Conservation (phyloP, 129 eudicot species). For the Apium graveolens region DNA sequence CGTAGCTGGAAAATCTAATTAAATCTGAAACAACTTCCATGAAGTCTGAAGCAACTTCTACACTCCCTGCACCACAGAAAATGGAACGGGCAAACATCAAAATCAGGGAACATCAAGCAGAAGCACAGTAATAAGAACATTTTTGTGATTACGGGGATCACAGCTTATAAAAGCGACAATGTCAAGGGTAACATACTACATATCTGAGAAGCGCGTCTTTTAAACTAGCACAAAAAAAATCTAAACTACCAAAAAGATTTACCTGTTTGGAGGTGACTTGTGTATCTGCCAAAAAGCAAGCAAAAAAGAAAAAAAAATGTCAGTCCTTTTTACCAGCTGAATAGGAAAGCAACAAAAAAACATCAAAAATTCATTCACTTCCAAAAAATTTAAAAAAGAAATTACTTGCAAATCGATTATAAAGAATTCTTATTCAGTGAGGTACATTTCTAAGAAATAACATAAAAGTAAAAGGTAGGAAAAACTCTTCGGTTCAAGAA, state of each 20-base stretch:
- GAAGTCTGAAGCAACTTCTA: not conserved
- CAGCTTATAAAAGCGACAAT: not conserved
- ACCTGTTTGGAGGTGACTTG: constrained; percentile 1
- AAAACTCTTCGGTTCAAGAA: not conserved
- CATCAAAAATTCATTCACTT: not conserved
- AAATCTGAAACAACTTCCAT: not conserved
- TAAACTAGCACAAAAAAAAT: not conserved
- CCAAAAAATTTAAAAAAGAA: not conserved
- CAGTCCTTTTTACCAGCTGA: not conserved
- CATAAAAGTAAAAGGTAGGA: not conserved
- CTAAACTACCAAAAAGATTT: not conserved
- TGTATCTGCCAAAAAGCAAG: not conserved
- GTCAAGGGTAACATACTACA: not conserved
- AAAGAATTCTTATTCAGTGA: not conserved
- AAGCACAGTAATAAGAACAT: not conserved
- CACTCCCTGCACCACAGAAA: not conserved
- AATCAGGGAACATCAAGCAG: not conserved
- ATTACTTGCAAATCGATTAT: no score
- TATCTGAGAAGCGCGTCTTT: not conserved
- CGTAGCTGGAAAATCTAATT: not conserved
- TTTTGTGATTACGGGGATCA: not conserved
- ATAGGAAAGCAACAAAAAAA: not conserved
- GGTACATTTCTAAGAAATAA: not conserved
- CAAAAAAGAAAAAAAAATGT: not conserved
- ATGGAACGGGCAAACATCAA: not conserved